A percentile compares a stretch with the other conserved stretches of the same genome.
These are phyloP conservation scores for Sporobolomyces phaffii DNA, from an alignment of 768 basidiomycete genomes.

Conservation along the genomic window DNA sequence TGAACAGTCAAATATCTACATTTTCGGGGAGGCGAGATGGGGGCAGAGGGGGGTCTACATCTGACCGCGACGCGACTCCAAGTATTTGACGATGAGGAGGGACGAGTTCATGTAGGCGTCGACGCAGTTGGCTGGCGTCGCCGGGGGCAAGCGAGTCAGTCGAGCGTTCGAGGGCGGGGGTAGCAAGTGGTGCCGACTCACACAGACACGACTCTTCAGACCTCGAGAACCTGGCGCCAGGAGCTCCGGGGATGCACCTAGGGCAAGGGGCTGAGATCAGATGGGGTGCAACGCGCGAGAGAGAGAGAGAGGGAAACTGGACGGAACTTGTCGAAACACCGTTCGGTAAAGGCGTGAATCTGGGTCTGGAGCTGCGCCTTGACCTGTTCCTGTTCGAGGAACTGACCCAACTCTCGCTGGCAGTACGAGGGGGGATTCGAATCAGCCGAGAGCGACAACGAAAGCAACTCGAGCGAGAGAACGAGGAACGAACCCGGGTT, in stretches of 20 bases:
- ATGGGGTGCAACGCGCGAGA: conserved; percentile 54
- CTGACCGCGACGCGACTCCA: conserved; percentile 46
- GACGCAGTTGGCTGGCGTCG: conserved; percentile 64
- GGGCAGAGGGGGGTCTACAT: not conserved
- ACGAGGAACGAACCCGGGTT: not conserved
- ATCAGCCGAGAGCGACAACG: not conserved
- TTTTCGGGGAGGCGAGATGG: not conserved
- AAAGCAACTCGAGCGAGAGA: not conserved
- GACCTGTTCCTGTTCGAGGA: conserved; percentile 75
- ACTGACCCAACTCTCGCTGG: conserved; percentile 59
- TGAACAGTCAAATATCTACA: not conserved
- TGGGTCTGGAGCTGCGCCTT: conserved; percentile 62
- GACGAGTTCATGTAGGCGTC: conserved; percentile 84
- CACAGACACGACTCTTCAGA: conserved; percentile 70
- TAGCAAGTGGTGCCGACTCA: not conserved
- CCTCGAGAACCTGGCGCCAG: conserved; percentile 69
- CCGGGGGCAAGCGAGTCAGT: not conserved
- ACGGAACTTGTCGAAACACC: conserved; percentile 84
- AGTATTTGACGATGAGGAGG: conserved; percentile 68
- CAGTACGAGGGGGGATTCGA: not conserved
- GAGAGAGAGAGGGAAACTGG: not conserved
- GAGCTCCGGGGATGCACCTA: conserved; percentile 80
- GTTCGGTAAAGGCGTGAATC: conserved; percentile 70
- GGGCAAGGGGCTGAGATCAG: conserved; percentile 79
- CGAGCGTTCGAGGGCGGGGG: not conserved